Evolutionary conservation across 179 eudicot species (phyloP).

Genomic region (Beta corolliflora): DNA sequence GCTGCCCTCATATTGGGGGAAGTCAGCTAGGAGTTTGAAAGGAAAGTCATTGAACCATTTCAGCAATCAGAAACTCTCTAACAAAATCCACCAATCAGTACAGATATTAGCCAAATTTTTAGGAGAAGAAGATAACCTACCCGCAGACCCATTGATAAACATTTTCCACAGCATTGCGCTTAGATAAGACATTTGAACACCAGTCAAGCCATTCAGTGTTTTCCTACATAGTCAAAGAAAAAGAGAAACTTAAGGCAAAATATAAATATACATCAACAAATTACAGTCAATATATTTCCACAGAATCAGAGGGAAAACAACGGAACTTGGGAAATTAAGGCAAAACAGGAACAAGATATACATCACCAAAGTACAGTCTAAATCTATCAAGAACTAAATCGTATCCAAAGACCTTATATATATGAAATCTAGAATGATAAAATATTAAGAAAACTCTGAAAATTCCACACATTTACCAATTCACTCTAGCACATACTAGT

Average conservation of each 20-base stretch:
- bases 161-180: conserved; percentile 78
- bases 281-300: background rate
- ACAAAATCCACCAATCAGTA: background rate
- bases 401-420: background rate
- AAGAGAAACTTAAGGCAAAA: background rate
- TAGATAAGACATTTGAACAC: conserved; percentile 66
- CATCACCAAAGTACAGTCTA: background rate
- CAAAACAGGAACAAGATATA: background rate
- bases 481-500: background rate
- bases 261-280: background rate
- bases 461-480: background rate
- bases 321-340: too few relatives aligned
- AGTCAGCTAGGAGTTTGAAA: background rate
- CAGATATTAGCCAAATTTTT: background rate
- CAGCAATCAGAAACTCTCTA: background rate
- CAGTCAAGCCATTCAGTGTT: conserved; percentile 80
- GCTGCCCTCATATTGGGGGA: background rate
- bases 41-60: background rate
- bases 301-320: too few relatives aligned
- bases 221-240: conserved; percentile 45
- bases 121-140: conserved; percentile 42
- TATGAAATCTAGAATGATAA: background rate
- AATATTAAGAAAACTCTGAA: background rate
- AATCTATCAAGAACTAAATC: background rate
- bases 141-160: conserved; percentile 88